A percentile compares a stretch with the other conserved stretches of the same genome.
Conservation (phyloP, 805 yeast genomes). For the Sugiyamaella chiloensis region DNA sequence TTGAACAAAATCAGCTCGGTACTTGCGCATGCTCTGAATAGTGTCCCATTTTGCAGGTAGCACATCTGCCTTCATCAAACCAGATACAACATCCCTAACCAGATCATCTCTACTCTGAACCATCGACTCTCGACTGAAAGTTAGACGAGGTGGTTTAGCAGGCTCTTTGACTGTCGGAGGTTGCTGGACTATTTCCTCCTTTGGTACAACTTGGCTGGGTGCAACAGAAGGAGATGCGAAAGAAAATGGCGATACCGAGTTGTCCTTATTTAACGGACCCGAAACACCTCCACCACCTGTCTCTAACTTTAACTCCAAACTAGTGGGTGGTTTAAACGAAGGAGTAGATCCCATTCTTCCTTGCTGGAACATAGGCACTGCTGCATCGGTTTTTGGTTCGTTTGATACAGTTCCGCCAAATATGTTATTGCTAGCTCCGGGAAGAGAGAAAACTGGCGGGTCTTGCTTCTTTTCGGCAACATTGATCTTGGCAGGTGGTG, state of each 20-base stretch:
- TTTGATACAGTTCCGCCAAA: too few species aligned
- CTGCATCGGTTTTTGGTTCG: too few species aligned
- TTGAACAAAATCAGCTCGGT: constrained; percentile 27
- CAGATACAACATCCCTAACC: constrained; percentile 13
- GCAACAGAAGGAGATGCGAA: background rate
- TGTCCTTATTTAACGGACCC: too few species aligned
- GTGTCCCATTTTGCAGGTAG: constrained; percentile 15
- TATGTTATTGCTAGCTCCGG: too few species aligned
- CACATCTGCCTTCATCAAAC: constrained; percentile 1
- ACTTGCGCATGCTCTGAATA: constrained; percentile 23
- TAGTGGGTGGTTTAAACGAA: too few species aligned
- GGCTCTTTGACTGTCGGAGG: constrained; percentile 1
- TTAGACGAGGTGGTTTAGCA: constrained; percentile 5
- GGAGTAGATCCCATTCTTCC: too few species aligned
- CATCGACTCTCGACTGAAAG: constrained; percentile 13
- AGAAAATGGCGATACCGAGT: background rate
- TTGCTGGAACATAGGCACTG: too few species aligned
- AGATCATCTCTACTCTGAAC: constrained; percentile 18
- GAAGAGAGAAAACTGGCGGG: too few species aligned
- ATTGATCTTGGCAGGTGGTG: too few species aligned
- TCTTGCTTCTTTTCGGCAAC: too few species aligned
- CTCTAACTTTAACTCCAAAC: too few species aligned
- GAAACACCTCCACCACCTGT: too few species aligned
- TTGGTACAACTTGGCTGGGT: background rate
- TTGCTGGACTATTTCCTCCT: background rate